Evolutionary conservation across 1,139 yeast genomes (phyloP), one percentile per base, ranked within the genome.

Genomic region (Saccharomyces uvarum): DNA sequence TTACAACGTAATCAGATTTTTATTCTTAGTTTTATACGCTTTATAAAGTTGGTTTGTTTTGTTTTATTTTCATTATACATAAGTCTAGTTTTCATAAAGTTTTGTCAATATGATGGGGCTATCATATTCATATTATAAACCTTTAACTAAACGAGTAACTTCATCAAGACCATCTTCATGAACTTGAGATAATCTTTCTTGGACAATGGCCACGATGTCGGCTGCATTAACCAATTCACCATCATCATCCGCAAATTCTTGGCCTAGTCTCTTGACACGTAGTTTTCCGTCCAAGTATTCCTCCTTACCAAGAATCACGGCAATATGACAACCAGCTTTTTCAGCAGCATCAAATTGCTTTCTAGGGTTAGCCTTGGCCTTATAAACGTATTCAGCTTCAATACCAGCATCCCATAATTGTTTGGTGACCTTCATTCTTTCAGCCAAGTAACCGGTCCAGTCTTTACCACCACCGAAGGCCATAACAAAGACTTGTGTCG

Each of bases 321-420:
- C 97, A 52, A 90, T 67, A 56, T 91, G 85, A 63, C 96, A 89
- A 44, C 97, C 98, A 2, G 90, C 77, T 73, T 89, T 90, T 65
- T 93, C 99, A 49, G 99, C 98, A 54, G 97, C 95, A 65, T 91
- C 98, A 61, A 93, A 93, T 75, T 93, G 99, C 72, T 91, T 93
- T 70, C 96, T 86, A 57, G 89, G 86, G 70, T 93, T 93, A 54
- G 96, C 96, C 75, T 93, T 93, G 55, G 88, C 80, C 74, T 93
- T 93, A 77, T 88, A 93, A 61, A 91, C 77, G 70, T 84, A 93
- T 74, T 93, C 99, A 47, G 96, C 78, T 69, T 88, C 95, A 62
- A 93, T 82, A 47, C 95, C 97, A 7, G 86, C 87, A 38, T 77
- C 77, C 99, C 99, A 93, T 63, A 93, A 79, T 63, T 76, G 73